Evolutionary conservation across 345 rosid genomes (phyloP).

Genomic region (Aurinia saxatilis): DNA sequence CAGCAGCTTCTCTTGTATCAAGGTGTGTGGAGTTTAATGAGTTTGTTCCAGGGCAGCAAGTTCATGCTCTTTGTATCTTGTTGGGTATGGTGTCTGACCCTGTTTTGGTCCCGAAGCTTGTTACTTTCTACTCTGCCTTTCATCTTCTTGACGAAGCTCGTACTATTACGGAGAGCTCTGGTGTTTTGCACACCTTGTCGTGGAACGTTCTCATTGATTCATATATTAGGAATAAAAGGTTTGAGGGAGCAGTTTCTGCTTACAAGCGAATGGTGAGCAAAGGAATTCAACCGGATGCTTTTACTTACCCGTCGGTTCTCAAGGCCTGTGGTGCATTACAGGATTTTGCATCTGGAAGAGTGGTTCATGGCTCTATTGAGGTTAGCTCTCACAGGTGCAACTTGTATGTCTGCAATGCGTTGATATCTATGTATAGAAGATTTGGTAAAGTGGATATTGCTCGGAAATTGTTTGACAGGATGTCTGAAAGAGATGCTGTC

Average conservation of each 20-base stretch:
- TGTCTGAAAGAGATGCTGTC: slow-evolving; percentile 58
- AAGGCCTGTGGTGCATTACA: slow-evolving; percentile 62
- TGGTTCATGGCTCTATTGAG: slow-evolving; percentile 43
- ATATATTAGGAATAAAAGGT: slow-evolving; percentile 41
- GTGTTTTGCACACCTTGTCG: slow-evolving; percentile 36
- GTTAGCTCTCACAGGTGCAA: slow-evolving; percentile 32
- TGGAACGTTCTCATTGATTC: slow-evolving; percentile 68
- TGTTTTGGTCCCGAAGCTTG: slow-evolving; percentile 56
- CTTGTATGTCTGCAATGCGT: slow-evolving; percentile 64
- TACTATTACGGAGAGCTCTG: slow-evolving; percentile 34
- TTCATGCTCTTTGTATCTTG: slow-evolving; percentile 45
- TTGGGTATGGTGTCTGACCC: slow-evolving; percentile 53
- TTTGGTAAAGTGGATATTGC: slow-evolving; percentile 49
- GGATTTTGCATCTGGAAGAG: slow-evolving; percentile 44
- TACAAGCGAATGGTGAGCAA: slow-evolving; percentile 46
- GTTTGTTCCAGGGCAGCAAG: slow-evolving; percentile 43
- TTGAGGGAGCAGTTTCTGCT: slow-evolving; percentile 36
- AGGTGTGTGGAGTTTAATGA: slow-evolving; percentile 34
- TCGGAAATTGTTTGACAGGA: slow-evolving; percentile 46
- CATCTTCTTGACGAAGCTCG: slow-evolving; percentile 38
- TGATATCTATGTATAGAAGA: slow-evolving; percentile 70
- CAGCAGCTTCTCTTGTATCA: slow-evolving; percentile 41
- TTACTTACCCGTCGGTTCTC: slow-evolving; percentile 69
- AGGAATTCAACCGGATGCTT: slow-evolving; percentile 53
- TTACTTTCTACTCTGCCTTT: slow-evolving; percentile 49